Percentiles rank a stretch among this genome's conserved stretches.
These are phyloP conservation scores for Microbotryum saponariae DNA, from an alignment of 1,284 basidiomycete species.

Conservation along the genomic window DNA sequence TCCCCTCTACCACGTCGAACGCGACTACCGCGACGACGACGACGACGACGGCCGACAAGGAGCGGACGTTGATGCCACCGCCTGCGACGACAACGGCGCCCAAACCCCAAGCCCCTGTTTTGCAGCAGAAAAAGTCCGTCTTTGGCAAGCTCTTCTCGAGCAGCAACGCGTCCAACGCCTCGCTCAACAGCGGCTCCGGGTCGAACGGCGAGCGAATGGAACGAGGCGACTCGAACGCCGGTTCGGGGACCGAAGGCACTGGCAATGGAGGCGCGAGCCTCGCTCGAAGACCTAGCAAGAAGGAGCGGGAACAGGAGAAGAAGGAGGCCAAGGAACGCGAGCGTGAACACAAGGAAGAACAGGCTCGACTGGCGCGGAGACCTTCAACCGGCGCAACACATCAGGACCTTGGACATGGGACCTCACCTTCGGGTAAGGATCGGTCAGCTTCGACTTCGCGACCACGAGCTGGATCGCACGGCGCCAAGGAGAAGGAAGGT, in stretches of 20 bases:
- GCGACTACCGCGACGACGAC: not conserved
- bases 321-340: conserved; percentile 2
- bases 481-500: conserved; percentile 6
- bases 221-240: conserved; percentile 7
- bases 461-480: not conserved
- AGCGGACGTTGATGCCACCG: not conserved
- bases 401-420: not conserved
- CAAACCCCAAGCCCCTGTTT: not conserved
- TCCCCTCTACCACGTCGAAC: too few relatives aligned
- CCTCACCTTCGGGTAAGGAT: not conserved
- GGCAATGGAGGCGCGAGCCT: conserved; percentile 9
- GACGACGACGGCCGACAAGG: not conserved
- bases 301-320: conserved; percentile 13
- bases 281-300: conserved; percentile 14
- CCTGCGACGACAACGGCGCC: not conserved
- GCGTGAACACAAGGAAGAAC: not conserved
- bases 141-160: conserved; percentile 34
- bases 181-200: conserved; percentile 1
- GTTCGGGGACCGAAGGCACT: conserved; percentile 6
- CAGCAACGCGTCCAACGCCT: conserved; percentile 9
- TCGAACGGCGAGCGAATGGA: conserved; percentile 14
- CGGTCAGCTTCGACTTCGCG: not conserved
- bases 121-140: conserved; percentile 27
- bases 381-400: not conserved
- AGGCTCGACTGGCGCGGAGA: not conserved